Evolutionary conservation across 192 early-diverging fungal genomes (phyloP), one percentile per base, ranked within the genome.

Genomic region (Dimargaris xerosporica): DNA sequence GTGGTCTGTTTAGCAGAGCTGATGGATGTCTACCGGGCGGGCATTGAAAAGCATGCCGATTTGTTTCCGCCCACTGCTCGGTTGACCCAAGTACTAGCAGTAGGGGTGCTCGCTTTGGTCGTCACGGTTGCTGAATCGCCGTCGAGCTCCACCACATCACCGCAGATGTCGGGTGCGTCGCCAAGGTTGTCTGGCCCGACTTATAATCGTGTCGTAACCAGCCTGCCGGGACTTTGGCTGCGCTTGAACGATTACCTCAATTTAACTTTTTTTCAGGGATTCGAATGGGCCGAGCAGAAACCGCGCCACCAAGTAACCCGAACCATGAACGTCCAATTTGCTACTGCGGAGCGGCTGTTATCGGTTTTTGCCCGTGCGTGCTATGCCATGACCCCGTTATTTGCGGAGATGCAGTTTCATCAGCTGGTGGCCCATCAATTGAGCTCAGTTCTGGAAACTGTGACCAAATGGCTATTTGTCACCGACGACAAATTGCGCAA

Each of bases 401-500:
- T 59, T 16, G 34, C 34, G 19, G 17, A 30, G 5, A 3, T 29
- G 10, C 16, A 59, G 16, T 59, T 59, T 16, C 56, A 59, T 15
- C 13, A 16, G 13, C 30, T n/a, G 10, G 10, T 39, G 12, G 17
- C 16, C 1, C 19, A 31, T 13, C 41, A 42, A 29, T 17, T 59
- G 56, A 23, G 23, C 9, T 19, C 13, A 10, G 16, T 13, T 3
- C 41, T 59, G 15, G 16, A 59, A 41, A 15, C 5, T 16, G 21
- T 34, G 12, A 29, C 15, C 23, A 16, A 15, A 34, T 59, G 56
- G 56, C 16, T 59, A 10, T 41, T 41, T 59, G 56, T 59, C 23
- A 59, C 10, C 41, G 56, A 59, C 41, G 34, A 30, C 12, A 59
- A 59, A 29, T 23, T 59, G 17, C 56, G 56, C 16, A 19, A 59